Conservation (phyloP, 768 basidiomycete species). For the Lactifluus pinguis region DNA sequence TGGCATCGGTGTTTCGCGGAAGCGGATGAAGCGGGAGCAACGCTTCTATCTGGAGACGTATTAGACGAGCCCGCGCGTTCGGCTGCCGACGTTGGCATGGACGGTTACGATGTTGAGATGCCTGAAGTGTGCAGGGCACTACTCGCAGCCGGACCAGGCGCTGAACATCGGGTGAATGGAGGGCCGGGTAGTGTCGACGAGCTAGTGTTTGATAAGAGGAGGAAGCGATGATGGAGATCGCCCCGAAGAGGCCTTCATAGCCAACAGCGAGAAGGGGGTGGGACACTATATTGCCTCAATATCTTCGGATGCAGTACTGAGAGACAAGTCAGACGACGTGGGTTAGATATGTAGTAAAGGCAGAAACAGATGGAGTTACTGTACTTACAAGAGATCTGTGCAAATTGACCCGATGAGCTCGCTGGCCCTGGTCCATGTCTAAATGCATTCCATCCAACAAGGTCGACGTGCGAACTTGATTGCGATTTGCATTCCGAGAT, state of each 20-base stretch:
- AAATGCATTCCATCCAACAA: too few relatives aligned
- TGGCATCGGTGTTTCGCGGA: constrained; percentile 6
- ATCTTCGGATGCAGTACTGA: constrained; percentile 91
- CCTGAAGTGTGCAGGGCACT: constrained; percentile 8
- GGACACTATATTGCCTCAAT: constrained; percentile 76
- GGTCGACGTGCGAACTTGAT: too few relatives aligned
- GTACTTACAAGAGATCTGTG: too few relatives aligned
- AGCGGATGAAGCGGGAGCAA: constrained; percentile 27
- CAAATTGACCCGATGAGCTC: too few relatives aligned
- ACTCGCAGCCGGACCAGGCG: constrained; percentile 6
- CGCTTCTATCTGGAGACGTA: constrained; percentile 47
- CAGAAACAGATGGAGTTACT: too few relatives aligned
- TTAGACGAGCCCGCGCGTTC: constrained; percentile 79
- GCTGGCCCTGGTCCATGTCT: too few relatives aligned
- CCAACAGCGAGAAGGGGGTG: constrained; percentile 83
- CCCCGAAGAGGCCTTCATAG: constrained; percentile 88
- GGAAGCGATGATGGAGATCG: constrained; percentile 62
- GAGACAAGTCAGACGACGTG: not conserved
- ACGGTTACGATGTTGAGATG: constrained; percentile 78
- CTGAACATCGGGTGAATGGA: not conserved
- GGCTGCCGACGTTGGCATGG: constrained; percentile 72
- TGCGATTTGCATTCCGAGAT: too few relatives aligned
- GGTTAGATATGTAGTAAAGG: too few relatives aligned
- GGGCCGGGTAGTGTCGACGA: constrained; percentile 50
- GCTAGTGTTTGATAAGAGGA: constrained; percentile 82